Conservation (phyloP, 228 moss, liverwort and hornwort genomes). For the Sphagnum magellanicum region DNA sequence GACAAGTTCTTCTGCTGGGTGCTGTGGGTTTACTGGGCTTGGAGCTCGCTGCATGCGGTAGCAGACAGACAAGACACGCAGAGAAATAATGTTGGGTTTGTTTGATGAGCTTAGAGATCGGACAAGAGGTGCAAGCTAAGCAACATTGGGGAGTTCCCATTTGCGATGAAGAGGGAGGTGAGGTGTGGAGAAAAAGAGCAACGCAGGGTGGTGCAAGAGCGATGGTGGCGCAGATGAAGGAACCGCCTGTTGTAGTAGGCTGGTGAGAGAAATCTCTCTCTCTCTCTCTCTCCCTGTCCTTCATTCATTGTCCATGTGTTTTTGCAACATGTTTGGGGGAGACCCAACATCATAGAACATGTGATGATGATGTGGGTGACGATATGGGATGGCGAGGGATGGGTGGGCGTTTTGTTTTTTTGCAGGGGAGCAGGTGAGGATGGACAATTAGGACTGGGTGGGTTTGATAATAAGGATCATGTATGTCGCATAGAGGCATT, state of each 20-base stretch:
- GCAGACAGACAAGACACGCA: too few relatives aligned
- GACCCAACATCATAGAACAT: background rate
- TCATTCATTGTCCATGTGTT: background rate
- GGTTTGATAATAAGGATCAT: constrained; percentile 18
- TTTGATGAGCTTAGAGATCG: background rate
- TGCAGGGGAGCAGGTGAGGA: constrained; percentile 59
- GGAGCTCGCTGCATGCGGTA: too few relatives aligned
- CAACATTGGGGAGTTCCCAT: background rate
- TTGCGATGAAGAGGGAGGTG: background rate
- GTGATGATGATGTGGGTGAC: background rate
- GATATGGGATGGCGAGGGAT: background rate
- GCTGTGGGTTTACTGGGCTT: too few relatives aligned
- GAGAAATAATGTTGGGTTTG: background rate
- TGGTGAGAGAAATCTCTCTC: background rate
- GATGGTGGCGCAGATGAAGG: constrained; percentile 7
- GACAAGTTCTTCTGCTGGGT: too few relatives aligned
- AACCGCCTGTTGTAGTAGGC: constrained; percentile 4
- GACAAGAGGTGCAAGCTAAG: background rate
- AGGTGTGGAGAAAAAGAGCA: background rate
- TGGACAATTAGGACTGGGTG: constrained; percentile 45
- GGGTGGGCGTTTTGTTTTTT: background rate
- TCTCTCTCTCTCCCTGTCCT: background rate
- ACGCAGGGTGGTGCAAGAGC: background rate
- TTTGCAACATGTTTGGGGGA: background rate
- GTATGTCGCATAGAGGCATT: constrained; percentile 18